Evolutionary conservation across 345 rosid species (phyloP), one percentile per base, ranked within the genome.

Genomic region (Dipteronia dyeriana): DNA sequence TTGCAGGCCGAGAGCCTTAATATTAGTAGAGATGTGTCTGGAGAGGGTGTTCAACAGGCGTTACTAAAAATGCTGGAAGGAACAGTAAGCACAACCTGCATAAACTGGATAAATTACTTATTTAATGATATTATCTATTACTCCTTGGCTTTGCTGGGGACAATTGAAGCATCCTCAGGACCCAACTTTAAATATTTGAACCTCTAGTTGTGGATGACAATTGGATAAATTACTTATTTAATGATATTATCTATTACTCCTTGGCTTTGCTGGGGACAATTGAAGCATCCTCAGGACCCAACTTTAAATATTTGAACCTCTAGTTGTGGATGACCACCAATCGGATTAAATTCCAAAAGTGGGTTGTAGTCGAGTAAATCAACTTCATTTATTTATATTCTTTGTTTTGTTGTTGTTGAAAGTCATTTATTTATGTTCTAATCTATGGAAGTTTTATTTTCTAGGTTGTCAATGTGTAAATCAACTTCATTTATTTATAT

Each of bases 31-130:
- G 99, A 97, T 91, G 99, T 97, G 26, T 97, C 99, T 43, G 98
- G 99, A 72, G 99, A 96, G 85, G 98, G 98, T 79, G 99, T 96
- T 79, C 98, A 96, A 88, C 99, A 96, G 86, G 99, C 99, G 60
- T 81, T 97, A 49, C 82, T 97, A 72, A 94, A 97, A 79, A 97
- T 97, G 99, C 90, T 96, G 66, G 99, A 96, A 89, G 99, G 99
- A 86, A 94, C 97, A 74, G 98, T 97, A 88, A 86, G 99, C 63
- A 41, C 66, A 10, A 13, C 76, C 65, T 64, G 41, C 75, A 59
- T 66, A 49, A 68, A 53, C 43, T 71, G 29, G 67, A 45, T 49
- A 17, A 68, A 20, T 62, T 45, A 43, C 16, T 78, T 67, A 25
- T n/a, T 73, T 38, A 16, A 43, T 41, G 45, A 26, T 34, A 47